Conservation (phyloP, 352 stramenopile species). For the Phytophthora brassicae region DNA sequence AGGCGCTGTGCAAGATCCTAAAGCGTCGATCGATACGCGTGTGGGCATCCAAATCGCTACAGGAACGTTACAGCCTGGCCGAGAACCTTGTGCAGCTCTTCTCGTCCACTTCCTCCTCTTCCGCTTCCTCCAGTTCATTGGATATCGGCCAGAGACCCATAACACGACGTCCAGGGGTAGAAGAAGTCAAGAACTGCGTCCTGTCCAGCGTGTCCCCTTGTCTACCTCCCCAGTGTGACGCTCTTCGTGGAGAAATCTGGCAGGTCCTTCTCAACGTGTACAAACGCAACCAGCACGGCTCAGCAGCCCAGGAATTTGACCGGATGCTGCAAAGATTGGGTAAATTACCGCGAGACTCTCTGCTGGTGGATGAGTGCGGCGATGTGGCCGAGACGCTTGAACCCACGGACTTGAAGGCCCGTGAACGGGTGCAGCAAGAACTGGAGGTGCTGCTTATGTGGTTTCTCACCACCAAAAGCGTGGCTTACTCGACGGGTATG, state of each 20-base stretch:
- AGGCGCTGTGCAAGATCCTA: slow-evolving; percentile 47
- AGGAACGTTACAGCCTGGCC: slow-evolving; percentile 56
- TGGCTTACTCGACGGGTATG: slow-evolving; percentile 75
- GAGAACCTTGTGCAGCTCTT: slow-evolving; percentile 66
- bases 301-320: slow-evolving; percentile 71
- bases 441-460: slow-evolving; percentile 78
- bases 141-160: slow-evolving; percentile 42
- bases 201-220: slow-evolving; percentile 47
- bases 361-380: slow-evolving; percentile 59
- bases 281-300: slow-evolving; percentile 74
- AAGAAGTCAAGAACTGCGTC: slow-evolving; percentile 70
- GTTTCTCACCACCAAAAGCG: slow-evolving; percentile 82
- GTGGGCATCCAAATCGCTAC: slow-evolving; percentile 56
- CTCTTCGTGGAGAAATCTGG: slow-evolving; percentile 74
- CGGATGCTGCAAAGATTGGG: slow-evolving; percentile 63
- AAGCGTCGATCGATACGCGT: slow-evolving; percentile 50
- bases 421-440: slow-evolving; percentile 52
- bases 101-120: slow-evolving; percentile 39
- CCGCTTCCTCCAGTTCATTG: slow-evolving; percentile 5
- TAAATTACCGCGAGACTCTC: slow-evolving; percentile 63
- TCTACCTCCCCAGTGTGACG: slow-evolving; percentile 51
- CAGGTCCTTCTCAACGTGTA: slow-evolving; percentile 83
- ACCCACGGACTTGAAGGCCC: slow-evolving; percentile 15
- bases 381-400: slow-evolving; percentile 46
- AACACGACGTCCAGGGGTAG: slow-evolving; percentile 71